Evolutionary conservation across 345 rosid species (phyloP).

Genomic region (Hibiscus trionum): DNA sequence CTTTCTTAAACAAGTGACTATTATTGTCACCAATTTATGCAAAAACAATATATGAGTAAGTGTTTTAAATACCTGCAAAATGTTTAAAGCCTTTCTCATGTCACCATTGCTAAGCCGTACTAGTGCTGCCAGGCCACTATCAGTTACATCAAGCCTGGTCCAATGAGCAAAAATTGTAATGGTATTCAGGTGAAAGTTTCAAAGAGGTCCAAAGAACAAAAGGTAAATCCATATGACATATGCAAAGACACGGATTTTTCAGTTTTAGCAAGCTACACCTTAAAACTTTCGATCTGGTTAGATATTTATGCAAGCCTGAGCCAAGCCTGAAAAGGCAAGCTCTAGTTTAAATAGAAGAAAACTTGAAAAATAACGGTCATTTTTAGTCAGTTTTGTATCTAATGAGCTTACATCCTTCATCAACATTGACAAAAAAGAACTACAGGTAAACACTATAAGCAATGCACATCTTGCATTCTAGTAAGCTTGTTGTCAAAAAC

Average conservation of each 20-base stretch:
- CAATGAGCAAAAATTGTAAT: conserved; percentile 2
- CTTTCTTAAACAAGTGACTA: not conserved
- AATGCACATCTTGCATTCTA: not conserved
- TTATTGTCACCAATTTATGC: not conserved
- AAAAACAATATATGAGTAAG: conserved; percentile 1
- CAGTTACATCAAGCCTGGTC: conserved; percentile 71
- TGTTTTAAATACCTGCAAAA: conserved; percentile 62
- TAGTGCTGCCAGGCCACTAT: conserved; percentile 71
- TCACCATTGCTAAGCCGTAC: conserved; percentile 91
- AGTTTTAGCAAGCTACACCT: not conserved
- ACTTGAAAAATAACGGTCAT: too few species aligned
- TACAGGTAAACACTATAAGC: not conserved
- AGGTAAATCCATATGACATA: not conserved
- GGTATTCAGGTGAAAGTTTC: not conserved
- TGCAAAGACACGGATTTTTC: not conserved
- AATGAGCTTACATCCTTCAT: not conserved
- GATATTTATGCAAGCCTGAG: not conserved
- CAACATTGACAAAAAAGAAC: not conserved
- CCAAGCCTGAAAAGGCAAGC: not conserved
- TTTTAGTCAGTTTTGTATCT: not conserved
- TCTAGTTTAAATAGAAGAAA: not conserved
- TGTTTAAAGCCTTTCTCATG: conserved; percentile 98
- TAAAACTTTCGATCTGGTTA: not conserved
- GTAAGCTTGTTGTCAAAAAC: not conserved
- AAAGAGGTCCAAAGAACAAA: conserved; percentile 1